phyloP scores from a whole-genome alignment of 2,329 filamentous ascomycete species.

The Pseudocercospora fuligena region DNA sequence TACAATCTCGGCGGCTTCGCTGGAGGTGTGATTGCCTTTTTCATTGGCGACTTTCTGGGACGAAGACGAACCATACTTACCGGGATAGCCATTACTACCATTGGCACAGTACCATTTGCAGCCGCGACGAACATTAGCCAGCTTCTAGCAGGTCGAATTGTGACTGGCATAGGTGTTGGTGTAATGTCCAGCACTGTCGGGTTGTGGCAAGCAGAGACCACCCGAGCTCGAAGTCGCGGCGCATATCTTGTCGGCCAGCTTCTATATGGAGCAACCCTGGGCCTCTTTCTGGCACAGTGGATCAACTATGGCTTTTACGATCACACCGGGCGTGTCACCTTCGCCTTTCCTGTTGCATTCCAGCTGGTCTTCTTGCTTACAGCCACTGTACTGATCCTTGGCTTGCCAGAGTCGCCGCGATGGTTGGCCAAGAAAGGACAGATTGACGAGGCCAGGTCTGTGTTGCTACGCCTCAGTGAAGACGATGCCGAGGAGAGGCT shows the following conservation, averaged over 20 bases:
- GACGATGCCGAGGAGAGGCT: constrained; percentile 60
- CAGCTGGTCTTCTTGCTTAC: constrained; percentile 36
- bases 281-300: constrained; percentile 55
- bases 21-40: constrained; percentile 19
- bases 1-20: constrained; percentile 20
- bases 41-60: constrained; percentile 39
- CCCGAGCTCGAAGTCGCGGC: constrained; percentile 65
- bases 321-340: constrained; percentile 42
- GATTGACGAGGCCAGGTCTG: constrained; percentile 23
- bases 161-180: constrained; percentile 48
- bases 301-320: constrained; percentile 53
- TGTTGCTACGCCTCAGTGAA: constrained; percentile 57
- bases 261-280: constrained; percentile 51
- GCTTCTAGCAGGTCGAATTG: constrained; percentile 57
- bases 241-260: constrained; percentile 60
- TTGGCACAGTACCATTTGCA: constrained; percentile 49
- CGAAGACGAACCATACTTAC: constrained; percentile 49
- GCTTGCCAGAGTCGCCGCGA: constrained; percentile 26
- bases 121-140: constrained; percentile 49
- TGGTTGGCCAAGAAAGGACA: constrained; percentile 25
- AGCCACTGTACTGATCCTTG: constrained; percentile 38
- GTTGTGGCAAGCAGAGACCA: constrained; percentile 45
- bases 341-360: constrained; percentile 55
- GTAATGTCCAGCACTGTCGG: constrained; percentile 16
- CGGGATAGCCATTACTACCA: constrained; percentile 47